Conservation (phyloP, 2,329 filamentous ascomycete genomes). For the Calycina herbarum region DNA sequence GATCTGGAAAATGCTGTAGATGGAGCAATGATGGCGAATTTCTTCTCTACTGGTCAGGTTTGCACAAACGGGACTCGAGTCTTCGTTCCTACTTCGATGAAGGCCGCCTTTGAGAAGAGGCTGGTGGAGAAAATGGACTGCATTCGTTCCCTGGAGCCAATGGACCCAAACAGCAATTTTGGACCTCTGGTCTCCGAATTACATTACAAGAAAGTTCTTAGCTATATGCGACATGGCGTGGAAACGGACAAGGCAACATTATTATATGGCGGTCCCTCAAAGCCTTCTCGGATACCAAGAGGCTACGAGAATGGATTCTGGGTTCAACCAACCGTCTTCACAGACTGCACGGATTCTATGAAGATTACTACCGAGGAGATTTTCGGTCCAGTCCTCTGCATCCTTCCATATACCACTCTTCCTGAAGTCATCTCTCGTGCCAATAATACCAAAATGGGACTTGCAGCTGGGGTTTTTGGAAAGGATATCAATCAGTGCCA, state of each 20-base stretch:
- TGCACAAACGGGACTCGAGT: constrained; percentile 92
- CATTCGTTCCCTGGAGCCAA: constrained; percentile 71
- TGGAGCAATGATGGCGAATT: constrained; percentile 91
- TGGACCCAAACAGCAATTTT: constrained; percentile 74
- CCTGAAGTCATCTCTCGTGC: constrained; percentile 71
- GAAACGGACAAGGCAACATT: constrained; percentile 72
- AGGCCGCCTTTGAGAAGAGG: constrained; percentile 65
- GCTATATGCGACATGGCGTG: constrained; percentile 75
- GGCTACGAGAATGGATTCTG: constrained; percentile 67
- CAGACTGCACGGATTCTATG: constrained; percentile 82
- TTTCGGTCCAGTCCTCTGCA: constrained; percentile 83
- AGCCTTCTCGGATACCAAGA: constrained; percentile 43
- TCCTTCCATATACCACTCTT: constrained; percentile 70
- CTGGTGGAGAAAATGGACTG: constrained; percentile 69
- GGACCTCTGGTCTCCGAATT: constrained; percentile 75
- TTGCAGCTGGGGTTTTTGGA: constrained; percentile 83
- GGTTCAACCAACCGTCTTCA: constrained; percentile 82
- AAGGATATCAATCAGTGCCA: constrained; percentile 74
- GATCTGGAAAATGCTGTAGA: constrained; percentile 79
- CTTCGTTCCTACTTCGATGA: constrained; percentile 70
- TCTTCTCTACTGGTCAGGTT: constrained; percentile 87
- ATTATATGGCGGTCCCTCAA: constrained; percentile 68
- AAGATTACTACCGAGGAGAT: constrained; percentile 79
- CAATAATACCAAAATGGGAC: constrained; percentile 74
- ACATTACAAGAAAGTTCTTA: constrained; percentile 76